Base-by-base conservation (phyloP, 768 basidiomycete genomes). In the Leccinum broughii region DNA sequence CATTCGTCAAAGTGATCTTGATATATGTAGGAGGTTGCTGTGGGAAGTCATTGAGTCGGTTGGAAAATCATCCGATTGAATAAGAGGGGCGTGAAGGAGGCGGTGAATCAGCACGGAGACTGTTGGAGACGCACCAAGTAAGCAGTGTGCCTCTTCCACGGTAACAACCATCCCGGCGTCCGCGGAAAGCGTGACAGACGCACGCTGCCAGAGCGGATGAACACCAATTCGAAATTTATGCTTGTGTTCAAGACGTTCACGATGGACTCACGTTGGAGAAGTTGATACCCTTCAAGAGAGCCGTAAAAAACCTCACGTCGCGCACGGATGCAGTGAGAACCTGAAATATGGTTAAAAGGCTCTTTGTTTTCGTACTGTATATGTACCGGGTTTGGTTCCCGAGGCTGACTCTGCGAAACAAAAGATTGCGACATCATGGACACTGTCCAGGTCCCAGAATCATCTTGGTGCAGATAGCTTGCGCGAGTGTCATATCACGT, bases 1-100 rank as follows among this genome's bases (percentile, higher is more conserved):
- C 87, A 97, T 70, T 90, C 86, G 63, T 93, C 86, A 73, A 98
- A 97, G 30, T 93, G 80, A 54, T 84, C 83, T 10, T 81, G 72
- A 60, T 89, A 88, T 32, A 96, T 85, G 72, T 87, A 97, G 39
- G 94, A 93, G 3, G 88, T 90, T 24, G 87, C 95, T 97, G 64
- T n/a, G 44, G 17, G 41, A 46, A 57, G 39, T 13, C 14, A 13
- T 32, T 17, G 44, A 8, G 41, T 60, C 14, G 32, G 61, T 53
- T 50, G 46, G 22, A 26, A 48, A 44, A 14, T 48, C 34, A 6
- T 32, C 6, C 11, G 34, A 35, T 54, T 44, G 53, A 28, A 44
- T 2, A 51, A 50, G 34, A 17, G 9, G 2, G 32, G 51, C 8
- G n/a, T 32, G 35, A 34, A 58, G n/a, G 22, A 14, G 2, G 51